Conservation (phyloP, 164 flowering plant species). For the Dillenia suffruticosa region DNA sequence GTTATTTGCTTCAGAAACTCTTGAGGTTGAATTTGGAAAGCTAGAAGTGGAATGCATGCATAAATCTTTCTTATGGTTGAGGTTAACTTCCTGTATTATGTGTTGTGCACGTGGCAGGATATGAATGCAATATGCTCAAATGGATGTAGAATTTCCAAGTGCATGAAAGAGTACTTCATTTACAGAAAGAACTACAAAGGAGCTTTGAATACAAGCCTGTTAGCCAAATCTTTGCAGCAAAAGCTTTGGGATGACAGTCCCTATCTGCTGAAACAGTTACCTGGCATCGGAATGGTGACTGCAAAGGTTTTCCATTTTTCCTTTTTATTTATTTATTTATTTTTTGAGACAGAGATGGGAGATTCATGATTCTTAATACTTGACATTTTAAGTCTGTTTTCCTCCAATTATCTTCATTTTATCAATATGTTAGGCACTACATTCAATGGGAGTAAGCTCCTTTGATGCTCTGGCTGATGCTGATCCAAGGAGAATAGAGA, state of each 20-base stretch:
- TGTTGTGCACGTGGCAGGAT: conserved; percentile 45
- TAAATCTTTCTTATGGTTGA: too few relatives aligned
- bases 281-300: conserved; percentile 98
- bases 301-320: conserved; percentile 67
- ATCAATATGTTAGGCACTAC: conserved; percentile 51
- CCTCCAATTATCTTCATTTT: neutral
- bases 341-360: neutral
- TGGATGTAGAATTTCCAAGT: conserved; percentile 87
- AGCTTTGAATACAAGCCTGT: conserved; percentile 52
- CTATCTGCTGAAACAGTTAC: conserved; percentile 87
- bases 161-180: conserved; percentile 93
- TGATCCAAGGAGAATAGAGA: conserved; percentile 94
- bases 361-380: neutral
- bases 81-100: too few relatives aligned
- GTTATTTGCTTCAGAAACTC: too few relatives aligned
- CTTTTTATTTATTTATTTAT: neutral
- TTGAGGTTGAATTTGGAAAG: too few relatives aligned
- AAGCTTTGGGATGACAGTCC: conserved; percentile 97
- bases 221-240: conserved; percentile 84
- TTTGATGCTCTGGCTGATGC: conserved; percentile 80
- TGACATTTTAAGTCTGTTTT: neutral
- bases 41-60: too few relatives aligned
- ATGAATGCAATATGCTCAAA: conserved; percentile 78
- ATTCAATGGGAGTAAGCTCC: conserved; percentile 75
- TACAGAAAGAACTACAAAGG: conserved; percentile 77